phyloP scores from a whole-genome alignment of 768 basidiomycete species.

The Auriscalpium orientale region DNA sequence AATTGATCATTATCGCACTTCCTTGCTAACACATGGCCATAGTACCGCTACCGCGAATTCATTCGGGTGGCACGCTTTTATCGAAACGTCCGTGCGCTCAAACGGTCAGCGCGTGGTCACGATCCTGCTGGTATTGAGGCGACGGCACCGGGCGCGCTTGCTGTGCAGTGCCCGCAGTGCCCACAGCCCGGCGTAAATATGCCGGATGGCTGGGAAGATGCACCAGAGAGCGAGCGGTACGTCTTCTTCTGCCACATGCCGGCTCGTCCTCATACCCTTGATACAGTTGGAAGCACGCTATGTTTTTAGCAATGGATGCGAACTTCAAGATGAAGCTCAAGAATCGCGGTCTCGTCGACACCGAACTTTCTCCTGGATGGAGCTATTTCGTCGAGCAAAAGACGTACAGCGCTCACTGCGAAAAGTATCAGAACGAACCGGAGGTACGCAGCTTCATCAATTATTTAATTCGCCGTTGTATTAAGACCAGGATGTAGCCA shows the following conservation, averaged over 20 bases:
- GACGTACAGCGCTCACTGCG: neutral
- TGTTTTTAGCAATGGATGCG: constrained; percentile 14
- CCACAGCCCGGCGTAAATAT: constrained; percentile 6
- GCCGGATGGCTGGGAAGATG: neutral
- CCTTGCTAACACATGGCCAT: neutral
- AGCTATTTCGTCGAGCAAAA: neutral
- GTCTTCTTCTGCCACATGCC: too few relatives aligned
- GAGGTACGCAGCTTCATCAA: neutral
- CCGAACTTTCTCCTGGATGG: neutral
- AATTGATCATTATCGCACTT: neutral
- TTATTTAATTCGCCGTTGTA: neutral
- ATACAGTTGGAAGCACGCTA: too few relatives aligned
- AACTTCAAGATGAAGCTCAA: constrained; percentile 10
- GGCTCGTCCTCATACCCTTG: too few relatives aligned
- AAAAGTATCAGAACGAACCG: neutral
- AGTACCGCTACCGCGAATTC: neutral
- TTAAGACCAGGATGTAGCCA: too few relatives aligned
- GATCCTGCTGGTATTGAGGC: neutral
- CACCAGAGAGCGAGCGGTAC: too few relatives aligned
- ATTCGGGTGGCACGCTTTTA: neutral
- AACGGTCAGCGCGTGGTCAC: neutral
- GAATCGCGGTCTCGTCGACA: neutral
- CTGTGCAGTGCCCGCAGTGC: constrained; percentile 8
- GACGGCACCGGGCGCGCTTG: neutral
- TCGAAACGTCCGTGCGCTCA: neutral